phyloP scores from a whole-genome alignment of 495 filamentous ascomycete genomes.

The Aspergillus incahuasiensis region DNA sequence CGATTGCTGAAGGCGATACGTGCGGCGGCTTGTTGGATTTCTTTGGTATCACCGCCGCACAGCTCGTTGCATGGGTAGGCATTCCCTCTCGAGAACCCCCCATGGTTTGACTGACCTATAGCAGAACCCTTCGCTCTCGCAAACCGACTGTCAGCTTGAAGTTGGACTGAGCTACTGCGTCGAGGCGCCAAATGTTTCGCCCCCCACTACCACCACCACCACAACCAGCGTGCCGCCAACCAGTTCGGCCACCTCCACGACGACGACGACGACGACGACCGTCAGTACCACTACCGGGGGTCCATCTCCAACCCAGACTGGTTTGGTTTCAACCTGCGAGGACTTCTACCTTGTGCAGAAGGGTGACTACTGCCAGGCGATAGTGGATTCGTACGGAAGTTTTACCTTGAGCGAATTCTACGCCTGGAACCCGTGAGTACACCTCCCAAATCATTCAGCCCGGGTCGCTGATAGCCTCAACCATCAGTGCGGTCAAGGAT shows the following conservation, averaged over 20 bases:
- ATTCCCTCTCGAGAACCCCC: too few relatives aligned
- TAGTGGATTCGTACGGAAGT: not conserved
- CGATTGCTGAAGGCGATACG: slow-evolving; percentile 9
- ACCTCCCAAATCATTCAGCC: not conserved
- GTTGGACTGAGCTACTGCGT: too few relatives aligned
- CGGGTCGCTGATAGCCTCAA: not conserved
- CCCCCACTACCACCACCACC: too few relatives aligned
- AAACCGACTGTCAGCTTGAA: too few relatives aligned
- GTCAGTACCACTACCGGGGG: not conserved
- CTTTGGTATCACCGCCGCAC: slow-evolving; percentile 6
- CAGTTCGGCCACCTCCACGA: too few relatives aligned
- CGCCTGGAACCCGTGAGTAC: slow-evolving; percentile 6
- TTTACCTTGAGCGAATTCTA: slow-evolving; percentile 8
- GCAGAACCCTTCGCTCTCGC: too few relatives aligned
- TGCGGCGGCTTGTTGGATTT: slow-evolving; percentile 8
- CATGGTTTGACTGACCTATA: too few relatives aligned
- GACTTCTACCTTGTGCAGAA: slow-evolving; percentile 16
- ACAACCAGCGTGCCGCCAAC: too few relatives aligned
- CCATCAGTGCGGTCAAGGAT: not conserved
- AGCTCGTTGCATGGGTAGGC: slow-evolving; percentile 16
- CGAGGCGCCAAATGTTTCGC: too few relatives aligned
- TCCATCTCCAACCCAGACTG: slow-evolving; percentile 21
- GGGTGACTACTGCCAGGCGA: not conserved
- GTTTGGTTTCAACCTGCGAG: slow-evolving; percentile 16
- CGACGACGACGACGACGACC: not conserved